Percentiles rank a stretch among this genome's conserved stretches.
phyloP scores from a whole-genome alignment of 805 yeast species.

The Candida cerambycidarum region DNA sequence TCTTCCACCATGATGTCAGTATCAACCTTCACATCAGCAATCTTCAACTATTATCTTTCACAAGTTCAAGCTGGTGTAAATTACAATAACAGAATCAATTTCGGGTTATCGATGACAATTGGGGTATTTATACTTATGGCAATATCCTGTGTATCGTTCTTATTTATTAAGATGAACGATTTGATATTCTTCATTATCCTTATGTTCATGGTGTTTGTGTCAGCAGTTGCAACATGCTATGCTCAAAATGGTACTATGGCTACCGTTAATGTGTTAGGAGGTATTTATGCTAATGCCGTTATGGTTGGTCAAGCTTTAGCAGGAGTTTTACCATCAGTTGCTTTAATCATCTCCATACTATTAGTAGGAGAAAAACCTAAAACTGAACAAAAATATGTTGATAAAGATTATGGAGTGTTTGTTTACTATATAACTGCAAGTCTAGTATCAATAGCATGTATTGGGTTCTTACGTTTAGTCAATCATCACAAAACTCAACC shows the following conservation, averaged over 20 bases:
- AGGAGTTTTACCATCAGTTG: conserved; percentile 85
- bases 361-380: conserved; percentile 35
- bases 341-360: conserved; percentile 56
- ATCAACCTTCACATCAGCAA: conserved; percentile 67
- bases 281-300: conserved; percentile 79
- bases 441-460: conserved; percentile 42
- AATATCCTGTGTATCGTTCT: conserved; percentile 40
- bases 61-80: conserved; percentile 61
- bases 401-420: conserved; percentile 41
- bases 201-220: conserved; percentile 60
- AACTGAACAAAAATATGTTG: conserved; percentile 20
- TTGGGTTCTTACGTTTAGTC: conserved; percentile 38
- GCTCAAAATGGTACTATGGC: conserved; percentile 94
- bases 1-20: conserved; percentile 87
- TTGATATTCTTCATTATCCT: conserved; percentile 48
- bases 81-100: conserved; percentile 54
- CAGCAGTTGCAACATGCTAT: conserved; percentile 74
- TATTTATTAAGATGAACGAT: conserved; percentile 38
- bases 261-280: conserved; percentile 71
- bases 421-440: conserved; percentile 54
- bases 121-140: conserved; percentile 59
- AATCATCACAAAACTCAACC: conserved; percentile 27
- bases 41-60: conserved; percentile 60
- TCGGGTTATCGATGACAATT: conserved; percentile 62
- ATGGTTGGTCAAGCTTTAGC: conserved; percentile 96